Evolutionary conservation across 345 rosid genomes (phyloP).

Genomic region (Isatis tinctoria): DNA sequence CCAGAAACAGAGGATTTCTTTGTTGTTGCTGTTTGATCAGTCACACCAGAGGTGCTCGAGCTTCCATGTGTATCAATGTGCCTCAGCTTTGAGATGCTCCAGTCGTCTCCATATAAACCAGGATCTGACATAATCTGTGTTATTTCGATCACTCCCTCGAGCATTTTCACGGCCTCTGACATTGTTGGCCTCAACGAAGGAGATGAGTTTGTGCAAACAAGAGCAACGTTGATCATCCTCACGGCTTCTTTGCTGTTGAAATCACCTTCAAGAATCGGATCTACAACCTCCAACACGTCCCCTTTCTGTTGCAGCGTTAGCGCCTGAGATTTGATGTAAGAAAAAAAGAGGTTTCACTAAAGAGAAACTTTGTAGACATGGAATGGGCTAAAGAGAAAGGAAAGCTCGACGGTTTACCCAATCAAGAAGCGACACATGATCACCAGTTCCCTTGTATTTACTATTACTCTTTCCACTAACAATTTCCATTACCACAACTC

Average conservation of each 20-base stretch:
- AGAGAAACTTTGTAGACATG: too few species aligned
- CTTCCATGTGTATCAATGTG: conserved; percentile 7
- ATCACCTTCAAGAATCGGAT: not conserved
- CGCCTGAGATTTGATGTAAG: conserved; percentile 22
- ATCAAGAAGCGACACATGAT: not conserved
- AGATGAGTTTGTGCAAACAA: conserved; percentile 41
- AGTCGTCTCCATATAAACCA: conserved; percentile 24
- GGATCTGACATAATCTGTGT: conserved; percentile 22
- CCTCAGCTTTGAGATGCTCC: conserved; percentile 28
- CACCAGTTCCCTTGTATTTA: not conserved
- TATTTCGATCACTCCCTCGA: conserved; percentile 27
- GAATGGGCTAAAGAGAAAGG: not conserved
- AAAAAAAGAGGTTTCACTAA: not conserved
- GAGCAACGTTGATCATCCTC: conserved; percentile 39
- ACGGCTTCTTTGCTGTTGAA: conserved; percentile 16
- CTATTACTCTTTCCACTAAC: not conserved
- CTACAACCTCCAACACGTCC: conserved; percentile 27
- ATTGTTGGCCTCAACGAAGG: conserved; percentile 39
- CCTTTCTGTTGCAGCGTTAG: conserved; percentile 26
- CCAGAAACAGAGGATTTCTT: conserved; percentile 6
- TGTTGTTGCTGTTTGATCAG: not conserved
- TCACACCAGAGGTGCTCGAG: conserved; percentile 12
- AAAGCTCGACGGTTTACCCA: not conserved
- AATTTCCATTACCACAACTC: not conserved
- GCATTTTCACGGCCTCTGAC: conserved; percentile 41